Base-by-base conservation (phyloP, 176 grass and related monocot species). In the Oryza meridionalis region DNA sequence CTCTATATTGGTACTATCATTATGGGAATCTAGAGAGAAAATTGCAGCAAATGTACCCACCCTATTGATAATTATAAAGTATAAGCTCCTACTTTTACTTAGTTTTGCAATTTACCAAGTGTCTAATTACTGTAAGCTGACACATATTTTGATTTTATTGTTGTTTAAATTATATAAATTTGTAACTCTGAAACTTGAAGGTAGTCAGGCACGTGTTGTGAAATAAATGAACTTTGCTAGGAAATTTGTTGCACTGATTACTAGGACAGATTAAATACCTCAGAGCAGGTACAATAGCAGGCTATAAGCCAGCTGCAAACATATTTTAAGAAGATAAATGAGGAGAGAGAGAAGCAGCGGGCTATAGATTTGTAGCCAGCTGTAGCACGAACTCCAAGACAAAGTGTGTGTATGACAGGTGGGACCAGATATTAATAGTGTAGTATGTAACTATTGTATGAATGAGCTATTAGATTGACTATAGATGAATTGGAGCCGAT, bases 101-200 rank as follows among this genome's bases (percentile, higher is more conserved):
- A 67, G 50, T 33, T 72, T 51, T 14, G 21, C 71, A 73, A 43
- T 64, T 42, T 32, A 73, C 4, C 9, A 74, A 51, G 46, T 74
- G 61, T 71, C 5, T 15, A 64, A 5, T 43, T 22, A 46, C 1
- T 82, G 69, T 27, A 73, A 63, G 44, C 25, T 29, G 31, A 62
- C 17, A 32, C 1, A 4, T 32, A 3, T 6, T 69, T 45, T 73
- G 45, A 43, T 61, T 58, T 11, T 10, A n/a, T 15, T 13, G 21
- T n/a, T 47, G 25, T 35, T 68, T 75, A 59, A 79, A 81, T 9
- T 66, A 67, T 24, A 79, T 8, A 26, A 77, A 17, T 76, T 4
- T 45, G 0, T n/a, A 59, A 73, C 33, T 26, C 45, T 55, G 31
- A 75, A 49, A 27, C 33, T 69, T 59, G n/a, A n/a, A 22, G 12